Evolutionary conservation across 192 early-diverging fungal genomes (phyloP), one percentile per base, ranked within the genome.

Genomic region (Umbelopsis isabellina): DNA sequence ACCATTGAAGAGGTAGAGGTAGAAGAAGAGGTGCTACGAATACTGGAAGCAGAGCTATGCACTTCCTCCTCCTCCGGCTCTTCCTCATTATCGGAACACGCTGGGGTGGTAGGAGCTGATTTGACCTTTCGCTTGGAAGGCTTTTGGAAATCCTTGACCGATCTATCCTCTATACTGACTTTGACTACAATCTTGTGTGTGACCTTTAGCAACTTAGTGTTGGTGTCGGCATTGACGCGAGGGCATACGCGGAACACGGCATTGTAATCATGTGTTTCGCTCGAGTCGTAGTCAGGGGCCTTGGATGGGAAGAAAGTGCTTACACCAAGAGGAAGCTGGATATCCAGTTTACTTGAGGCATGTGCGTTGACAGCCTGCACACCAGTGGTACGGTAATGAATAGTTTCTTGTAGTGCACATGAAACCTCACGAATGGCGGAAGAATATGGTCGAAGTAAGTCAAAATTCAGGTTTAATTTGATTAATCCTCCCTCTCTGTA

Each of bases 401-500:
- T 44, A 25, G 47, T 53, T 69, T 80, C 79, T 44, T 73, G 72
- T 25, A 80, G 49, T 16, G 72, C 79, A 78, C 69, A 80, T 27
- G 76, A 68, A 4, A 80, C 66, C 27, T 72, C 22, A 58, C 49
- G 52, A 10, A 75, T 52, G 0, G 48, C 22, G 13, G 71, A 41
- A 8, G 58, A 35, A 18, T 80, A 66, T 18, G 72, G 71, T 23
- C 65, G 27, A 8, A 66, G 45, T 4, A 77, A 25, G 15, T 73
- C 70, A 67, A 77, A 65, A 18, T 70, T 49, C 18, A 80, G 41
- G 23, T 49, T 67, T n/a, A 80, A 30, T 11, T 77, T 67, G 18
- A 80, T 61, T 18, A 80, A 50, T 30, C 79, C 79, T 64, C 79
- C 79, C 67, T 80, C 79, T 21, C 75, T 70, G 52, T 69, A 80